phyloP scores from a whole-genome alignment of 139 green algal species.

The Chlamydomonas applanata region DNA sequence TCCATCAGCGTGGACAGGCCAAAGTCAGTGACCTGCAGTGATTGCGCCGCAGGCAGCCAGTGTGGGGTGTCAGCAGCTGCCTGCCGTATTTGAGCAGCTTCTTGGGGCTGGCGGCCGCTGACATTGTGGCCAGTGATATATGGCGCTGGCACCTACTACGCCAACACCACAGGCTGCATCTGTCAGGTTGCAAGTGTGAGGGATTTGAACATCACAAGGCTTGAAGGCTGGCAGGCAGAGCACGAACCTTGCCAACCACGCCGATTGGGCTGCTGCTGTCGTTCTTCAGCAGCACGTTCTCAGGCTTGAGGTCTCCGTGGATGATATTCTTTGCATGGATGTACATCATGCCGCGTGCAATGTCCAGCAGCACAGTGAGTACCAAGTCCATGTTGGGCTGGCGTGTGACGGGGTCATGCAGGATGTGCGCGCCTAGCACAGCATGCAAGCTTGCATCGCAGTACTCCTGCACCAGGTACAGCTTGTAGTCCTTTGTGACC shows the following conservation, averaged over 20 bases:
- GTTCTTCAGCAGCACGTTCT: constrained; percentile 23
- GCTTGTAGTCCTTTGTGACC: constrained; percentile 8
- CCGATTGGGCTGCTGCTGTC: background rate
- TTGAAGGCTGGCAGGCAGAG: background rate
- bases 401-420: background rate
- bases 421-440: constrained; percentile 4
- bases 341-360: constrained; percentile 27
- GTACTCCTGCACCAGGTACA: constrained; percentile 7
- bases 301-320: constrained; percentile 20
- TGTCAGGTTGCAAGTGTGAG: too few species aligned
- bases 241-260: constrained; percentile 12
- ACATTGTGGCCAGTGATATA: too few species aligned
- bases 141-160: too few species aligned
- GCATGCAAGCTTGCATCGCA: constrained; percentile 6
- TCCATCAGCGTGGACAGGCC: background rate
- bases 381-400: constrained; percentile 11
- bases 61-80: background rate
- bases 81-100: background rate
- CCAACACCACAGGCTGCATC: too few species aligned
- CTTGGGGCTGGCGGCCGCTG: background rate
- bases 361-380: constrained; percentile 13
- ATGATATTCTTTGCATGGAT: constrained; percentile 28
- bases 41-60: background rate
- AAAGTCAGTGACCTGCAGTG: background rate
- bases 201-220: too few species aligned